Conservation (phyloP, 768 basidiomycete species). For the Infundibulicybe gibba region DNA sequence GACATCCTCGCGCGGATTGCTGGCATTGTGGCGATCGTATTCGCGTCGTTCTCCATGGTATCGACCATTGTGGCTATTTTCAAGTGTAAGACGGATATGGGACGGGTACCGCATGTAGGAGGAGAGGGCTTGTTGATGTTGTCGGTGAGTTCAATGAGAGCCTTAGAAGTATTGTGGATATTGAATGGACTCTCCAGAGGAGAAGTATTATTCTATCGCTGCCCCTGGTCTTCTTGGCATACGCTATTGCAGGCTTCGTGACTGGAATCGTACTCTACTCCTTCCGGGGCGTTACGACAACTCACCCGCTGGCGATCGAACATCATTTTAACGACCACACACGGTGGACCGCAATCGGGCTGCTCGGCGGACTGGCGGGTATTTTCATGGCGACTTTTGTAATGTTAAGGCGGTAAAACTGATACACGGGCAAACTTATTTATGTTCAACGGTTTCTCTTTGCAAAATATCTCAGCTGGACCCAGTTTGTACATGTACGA, state of each 20-base stretch:
- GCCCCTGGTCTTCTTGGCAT: conserved; percentile 71
- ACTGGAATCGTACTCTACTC: conserved; percentile 64
- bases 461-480: no score
- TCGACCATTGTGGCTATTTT: conserved; percentile 72
- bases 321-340: conserved; percentile 56
- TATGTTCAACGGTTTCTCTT: no score
- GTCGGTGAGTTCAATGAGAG: conserved; percentile 30
- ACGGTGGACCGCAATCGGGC: conserved; percentile 60
- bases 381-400: conserved; percentile 53
- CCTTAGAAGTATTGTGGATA: background rate
- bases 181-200: conserved; percentile 30
- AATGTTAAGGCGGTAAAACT: conserved; percentile 23
- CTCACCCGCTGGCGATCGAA: conserved; percentile 28
- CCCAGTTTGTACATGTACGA: no score
- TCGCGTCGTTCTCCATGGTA: conserved; percentile 67
- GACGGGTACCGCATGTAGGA: conserved; percentile 45
- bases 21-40: conserved; percentile 64
- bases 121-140: conserved; percentile 53
- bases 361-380: conserved; percentile 60
- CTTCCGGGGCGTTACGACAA: conserved; percentile 45
- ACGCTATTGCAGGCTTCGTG: conserved; percentile 67
- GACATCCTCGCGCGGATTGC: conserved; percentile 60
- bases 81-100: conserved; percentile 65
- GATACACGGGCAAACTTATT: no score
- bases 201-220: conserved; percentile 66